Evolutionary conservation across 2,329 filamentous ascomycete species (phyloP).

Genomic region (Hirsutella thompsonii): DNA sequence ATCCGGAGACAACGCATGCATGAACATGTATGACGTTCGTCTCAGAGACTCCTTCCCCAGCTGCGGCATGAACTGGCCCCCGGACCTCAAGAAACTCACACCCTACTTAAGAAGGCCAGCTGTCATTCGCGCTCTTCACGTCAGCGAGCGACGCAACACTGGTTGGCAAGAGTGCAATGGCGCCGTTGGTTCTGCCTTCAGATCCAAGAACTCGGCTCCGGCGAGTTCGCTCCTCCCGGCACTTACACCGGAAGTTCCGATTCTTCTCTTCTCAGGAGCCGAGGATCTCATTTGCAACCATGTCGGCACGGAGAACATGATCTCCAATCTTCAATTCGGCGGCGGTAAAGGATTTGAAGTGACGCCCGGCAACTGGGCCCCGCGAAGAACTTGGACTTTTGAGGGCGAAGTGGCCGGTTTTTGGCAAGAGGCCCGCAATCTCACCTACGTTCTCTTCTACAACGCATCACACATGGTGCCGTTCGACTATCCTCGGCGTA

Average conservation of each 20-base stretch:
- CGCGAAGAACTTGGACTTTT: conserved; percentile 88
- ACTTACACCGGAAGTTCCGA: conserved; percentile 61
- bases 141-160: conserved; percentile 67
- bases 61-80: conserved; percentile 97
- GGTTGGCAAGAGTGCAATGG: conserved; percentile 90
- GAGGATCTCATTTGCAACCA: conserved; percentile 97
- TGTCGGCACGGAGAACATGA: conserved; percentile 80
- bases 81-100: conserved; percentile 63
- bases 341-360: conserved; percentile 84
- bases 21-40: conserved; percentile 97
- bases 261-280: conserved; percentile 84
- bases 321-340: conserved; percentile 84
- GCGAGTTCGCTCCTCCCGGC: conserved; percentile 64
- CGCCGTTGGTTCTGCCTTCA: conserved; percentile 61
- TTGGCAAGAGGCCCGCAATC: conserved; percentile 87
- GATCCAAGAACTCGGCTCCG: conserved; percentile 55
- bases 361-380: conserved; percentile 76
- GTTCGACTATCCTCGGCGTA: conserved; percentile 77
- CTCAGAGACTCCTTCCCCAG: conserved; percentile 66
- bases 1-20: conserved; percentile 46
- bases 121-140: conserved; percentile 67
- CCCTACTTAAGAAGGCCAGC: conserved; percentile 78
- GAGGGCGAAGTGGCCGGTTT: conserved; percentile 79
- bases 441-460: conserved; percentile 92
- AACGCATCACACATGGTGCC: conserved; percentile 98